phyloP scores from a whole-genome alignment of 2,329 filamentous ascomycete species.

The Ceratocystis huliohia region DNA sequence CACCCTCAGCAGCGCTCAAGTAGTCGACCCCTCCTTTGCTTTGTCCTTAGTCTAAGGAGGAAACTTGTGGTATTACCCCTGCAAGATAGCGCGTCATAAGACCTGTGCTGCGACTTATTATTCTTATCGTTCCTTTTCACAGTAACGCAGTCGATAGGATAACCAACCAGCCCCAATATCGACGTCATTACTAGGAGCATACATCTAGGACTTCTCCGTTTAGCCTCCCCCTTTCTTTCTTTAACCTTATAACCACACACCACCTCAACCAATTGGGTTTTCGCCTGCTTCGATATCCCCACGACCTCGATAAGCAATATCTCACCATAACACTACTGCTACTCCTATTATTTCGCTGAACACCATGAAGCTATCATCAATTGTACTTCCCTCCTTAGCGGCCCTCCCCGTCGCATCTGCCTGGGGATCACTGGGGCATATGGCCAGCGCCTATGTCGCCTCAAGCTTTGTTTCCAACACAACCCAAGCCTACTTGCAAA shows the following conservation, averaged over 20 bases:
- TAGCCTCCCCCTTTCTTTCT: background rate
- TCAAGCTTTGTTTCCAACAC: slow-evolving; percentile 44
- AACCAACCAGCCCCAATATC: background rate
- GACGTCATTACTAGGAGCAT: background rate
- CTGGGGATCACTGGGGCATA: slow-evolving; percentile 47
- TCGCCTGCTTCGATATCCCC: too few relatives aligned
- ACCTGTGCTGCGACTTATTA: background rate
- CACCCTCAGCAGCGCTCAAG: background rate
- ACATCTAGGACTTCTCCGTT: background rate
- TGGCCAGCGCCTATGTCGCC: slow-evolving; percentile 52
- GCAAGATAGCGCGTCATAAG: slow-evolving; percentile 5
- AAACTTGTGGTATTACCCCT: background rate
- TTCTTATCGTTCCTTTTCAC: slow-evolving; percentile 2
- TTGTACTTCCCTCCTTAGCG: slow-evolving; percentile 26
- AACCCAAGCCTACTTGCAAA: slow-evolving; percentile 45
- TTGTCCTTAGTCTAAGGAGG: background rate
- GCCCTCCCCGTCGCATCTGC: slow-evolving; percentile 29
- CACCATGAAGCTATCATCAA: slow-evolving; percentile 30
- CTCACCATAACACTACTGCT: too few relatives aligned
- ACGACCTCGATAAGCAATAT: too few relatives aligned
- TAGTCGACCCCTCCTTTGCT: background rate
- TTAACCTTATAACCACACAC: background rate
- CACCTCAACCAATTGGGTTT: background rate
- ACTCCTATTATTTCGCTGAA: too few relatives aligned
- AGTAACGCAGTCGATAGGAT: background rate